Percentiles rank a stretch among this genome's conserved stretches.
Conservation (phyloP, 257 asterid genomes). For the Rhazya stricta region DNA sequence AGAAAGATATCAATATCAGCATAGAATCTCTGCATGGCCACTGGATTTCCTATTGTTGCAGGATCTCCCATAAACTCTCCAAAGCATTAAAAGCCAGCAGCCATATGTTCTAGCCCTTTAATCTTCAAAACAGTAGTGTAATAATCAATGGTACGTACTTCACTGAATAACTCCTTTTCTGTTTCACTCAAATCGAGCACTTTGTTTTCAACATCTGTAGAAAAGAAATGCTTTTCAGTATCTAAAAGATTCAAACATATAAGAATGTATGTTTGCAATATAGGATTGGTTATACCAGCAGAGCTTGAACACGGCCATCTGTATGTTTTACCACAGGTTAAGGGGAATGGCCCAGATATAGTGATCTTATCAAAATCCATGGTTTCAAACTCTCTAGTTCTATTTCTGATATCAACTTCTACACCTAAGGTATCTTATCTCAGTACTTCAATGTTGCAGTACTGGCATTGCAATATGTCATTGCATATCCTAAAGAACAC, state of each 20-base stretch:
- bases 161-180: conserved; percentile 58
- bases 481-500: not conserved
- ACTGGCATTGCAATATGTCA: conserved; percentile 26
- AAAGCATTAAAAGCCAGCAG: conserved; percentile 74
- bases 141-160: conserved; percentile 65
- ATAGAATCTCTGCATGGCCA: conserved; percentile 72
- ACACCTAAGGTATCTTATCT: conserved; percentile 35
- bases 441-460: conserved; percentile 63
- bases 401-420: conserved; percentile 30
- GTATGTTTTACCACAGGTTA: conserved; percentile 46
- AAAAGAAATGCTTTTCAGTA: not conserved
- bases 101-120: conserved; percentile 65
- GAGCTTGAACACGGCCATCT: conserved; percentile 38
- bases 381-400: conserved; percentile 26
- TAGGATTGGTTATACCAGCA: conserved; percentile 27
- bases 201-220: conserved; percentile 37
- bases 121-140: conserved; percentile 80
- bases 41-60: conserved; percentile 73
- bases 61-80: conserved; percentile 76
- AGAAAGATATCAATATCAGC: conserved; percentile 53
- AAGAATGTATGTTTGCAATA: not conserved
- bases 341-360: conserved; percentile 70
- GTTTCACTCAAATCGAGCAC: conserved; percentile 51
- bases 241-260: not conserved
- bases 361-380: conserved; percentile 60